Evolutionary conservation across 1,139 yeast genomes (phyloP).

Genomic region (Blastobotrys proliferans): DNA sequence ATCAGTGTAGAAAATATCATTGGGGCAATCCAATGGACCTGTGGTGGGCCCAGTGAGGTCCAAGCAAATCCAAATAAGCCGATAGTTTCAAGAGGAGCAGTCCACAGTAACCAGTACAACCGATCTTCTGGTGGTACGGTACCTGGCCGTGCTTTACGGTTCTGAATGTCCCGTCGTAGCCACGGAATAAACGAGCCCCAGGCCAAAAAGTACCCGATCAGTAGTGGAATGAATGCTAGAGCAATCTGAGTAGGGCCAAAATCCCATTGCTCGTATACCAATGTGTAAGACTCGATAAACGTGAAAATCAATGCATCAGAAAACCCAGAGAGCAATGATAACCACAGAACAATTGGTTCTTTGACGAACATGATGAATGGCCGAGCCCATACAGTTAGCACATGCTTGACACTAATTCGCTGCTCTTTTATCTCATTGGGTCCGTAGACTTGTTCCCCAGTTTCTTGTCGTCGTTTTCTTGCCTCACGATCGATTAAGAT

Average conservation of each 20-base stretch:
- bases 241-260: slow-evolving; percentile 34
- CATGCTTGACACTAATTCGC: slow-evolving; percentile 28
- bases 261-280: slow-evolving; percentile 31
- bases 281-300: slow-evolving; percentile 38
- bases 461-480: slow-evolving; percentile 32
- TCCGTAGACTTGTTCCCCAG: slow-evolving; percentile 36
- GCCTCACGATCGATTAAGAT: slow-evolving; percentile 38
- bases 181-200: slow-evolving; percentile 29
- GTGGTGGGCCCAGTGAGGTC: slow-evolving; percentile 39
- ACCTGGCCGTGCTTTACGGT: slow-evolving; percentile 6
- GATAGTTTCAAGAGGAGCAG: slow-evolving; percentile 37
- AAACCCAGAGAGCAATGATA: slow-evolving; percentile 40
- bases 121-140: slow-evolving; percentile 13
- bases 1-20: slow-evolving; percentile 36
- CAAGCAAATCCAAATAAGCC: slow-evolving; percentile 42
- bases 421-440: slow-evolving; percentile 29
- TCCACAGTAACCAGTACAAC: slow-evolving; percentile 13
- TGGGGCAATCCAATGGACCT: slow-evolving; percentile 38
- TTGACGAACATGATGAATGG: slow-evolving; percentile 39
- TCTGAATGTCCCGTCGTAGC: slow-evolving; percentile 23
- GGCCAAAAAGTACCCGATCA: slow-evolving; percentile 38
- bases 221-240: slow-evolving; percentile 34
- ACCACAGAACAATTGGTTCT: slow-evolving; percentile 41
- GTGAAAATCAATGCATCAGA: slow-evolving; percentile 41
- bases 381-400: slow-evolving; percentile 35